Evolutionary conservation across 805 yeast genomes (phyloP).

Genomic region (Pichia pseudocactophila): DNA sequence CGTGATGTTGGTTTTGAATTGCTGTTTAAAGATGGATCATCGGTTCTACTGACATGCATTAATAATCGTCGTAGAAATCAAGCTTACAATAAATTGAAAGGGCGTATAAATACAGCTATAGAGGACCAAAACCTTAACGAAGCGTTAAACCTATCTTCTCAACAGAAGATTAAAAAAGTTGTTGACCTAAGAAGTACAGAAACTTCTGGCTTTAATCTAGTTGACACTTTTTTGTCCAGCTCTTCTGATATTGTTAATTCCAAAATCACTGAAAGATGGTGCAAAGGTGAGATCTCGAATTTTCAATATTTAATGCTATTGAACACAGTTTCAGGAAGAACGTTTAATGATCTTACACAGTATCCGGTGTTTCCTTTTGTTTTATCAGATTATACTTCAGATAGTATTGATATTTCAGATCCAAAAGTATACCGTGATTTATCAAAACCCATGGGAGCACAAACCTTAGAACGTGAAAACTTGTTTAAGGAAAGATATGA

Average conservation of each 20-base stretch:
- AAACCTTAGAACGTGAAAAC: slow-evolving; percentile 45
- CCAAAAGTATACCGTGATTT: slow-evolving; percentile 63
- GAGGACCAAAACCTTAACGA: slow-evolving; percentile 47
- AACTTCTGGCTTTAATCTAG: slow-evolving; percentile 2
- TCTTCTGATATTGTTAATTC: slow-evolving; percentile 19
- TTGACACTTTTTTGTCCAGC: slow-evolving; percentile 12
- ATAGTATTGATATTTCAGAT: slow-evolving; percentile 53
- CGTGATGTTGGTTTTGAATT: slow-evolving; percentile 77
- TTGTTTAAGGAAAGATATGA: slow-evolving; percentile 66
- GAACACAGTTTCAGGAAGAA: slow-evolving; percentile 80
- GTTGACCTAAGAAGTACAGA: neutral
- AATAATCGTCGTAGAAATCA: slow-evolving; percentile 45
- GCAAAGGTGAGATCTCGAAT: slow-evolving; percentile 68
- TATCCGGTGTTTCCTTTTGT: slow-evolving; percentile 94
- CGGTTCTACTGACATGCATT: slow-evolving; percentile 59
- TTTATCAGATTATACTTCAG: slow-evolving; percentile 70
- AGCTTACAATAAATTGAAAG: slow-evolving; percentile 40
- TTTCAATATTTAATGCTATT: slow-evolving; percentile 73
- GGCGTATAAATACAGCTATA: slow-evolving; percentile 39
- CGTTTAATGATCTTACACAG: slow-evolving; percentile 82
- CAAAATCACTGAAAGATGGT: slow-evolving; percentile 64
- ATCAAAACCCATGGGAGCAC: slow-evolving; percentile 90
- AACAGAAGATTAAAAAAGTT: slow-evolving; percentile 14
- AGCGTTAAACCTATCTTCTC: slow-evolving; percentile 43
- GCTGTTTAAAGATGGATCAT: slow-evolving; percentile 65